Conservation (phyloP, 1,284 basidiomycete genomes). For the Xerocomus cyaneibrunnescens region DNA sequence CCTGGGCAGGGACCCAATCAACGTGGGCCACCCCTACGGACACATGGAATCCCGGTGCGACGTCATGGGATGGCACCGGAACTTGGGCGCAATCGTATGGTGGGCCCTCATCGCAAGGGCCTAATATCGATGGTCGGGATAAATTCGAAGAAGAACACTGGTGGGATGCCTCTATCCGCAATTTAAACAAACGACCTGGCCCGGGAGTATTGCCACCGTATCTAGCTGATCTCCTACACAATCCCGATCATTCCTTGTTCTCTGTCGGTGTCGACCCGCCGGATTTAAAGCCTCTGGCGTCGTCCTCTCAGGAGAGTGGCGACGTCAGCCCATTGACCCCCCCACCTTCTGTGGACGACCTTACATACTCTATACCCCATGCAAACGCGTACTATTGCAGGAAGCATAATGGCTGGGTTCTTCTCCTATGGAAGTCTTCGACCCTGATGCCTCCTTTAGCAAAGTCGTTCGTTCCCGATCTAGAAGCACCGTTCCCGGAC, state of each 20-base stretch:
- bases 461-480: slow-evolving; percentile 46
- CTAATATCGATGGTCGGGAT: slow-evolving; percentile 55
- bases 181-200: slow-evolving; percentile 53
- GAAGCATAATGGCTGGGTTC: slow-evolving; percentile 76
- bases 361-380: slow-evolving; percentile 68
- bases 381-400: slow-evolving; percentile 78
- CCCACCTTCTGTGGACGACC: slow-evolving; percentile 47
- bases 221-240: slow-evolving; percentile 62
- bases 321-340: slow-evolving; percentile 28
- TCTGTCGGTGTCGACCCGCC: slow-evolving; percentile 52
- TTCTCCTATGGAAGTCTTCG: slow-evolving; percentile 66
- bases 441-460: slow-evolving; percentile 58
- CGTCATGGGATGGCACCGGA: slow-evolving; percentile 28
- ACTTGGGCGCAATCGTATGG: slow-evolving; percentile 23
- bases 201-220: slow-evolving; percentile 65
- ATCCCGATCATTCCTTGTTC: slow-evolving; percentile 67
- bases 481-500: slow-evolving; percentile 52
- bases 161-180: slow-evolving; percentile 57
- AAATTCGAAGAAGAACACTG: slow-evolving; percentile 59
- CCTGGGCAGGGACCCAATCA: slow-evolving; percentile 20
- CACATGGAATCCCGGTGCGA: slow-evolving; percentile 20
- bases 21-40: slow-evolving; percentile 17
- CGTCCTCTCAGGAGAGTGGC: slow-evolving; percentile 21
- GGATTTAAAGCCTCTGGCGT: slow-evolving; percentile 27
- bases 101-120: slow-evolving; percentile 28